Conservation (phyloP, 768 basidiomycete genomes). For the Tulasnella sp. region DNA sequence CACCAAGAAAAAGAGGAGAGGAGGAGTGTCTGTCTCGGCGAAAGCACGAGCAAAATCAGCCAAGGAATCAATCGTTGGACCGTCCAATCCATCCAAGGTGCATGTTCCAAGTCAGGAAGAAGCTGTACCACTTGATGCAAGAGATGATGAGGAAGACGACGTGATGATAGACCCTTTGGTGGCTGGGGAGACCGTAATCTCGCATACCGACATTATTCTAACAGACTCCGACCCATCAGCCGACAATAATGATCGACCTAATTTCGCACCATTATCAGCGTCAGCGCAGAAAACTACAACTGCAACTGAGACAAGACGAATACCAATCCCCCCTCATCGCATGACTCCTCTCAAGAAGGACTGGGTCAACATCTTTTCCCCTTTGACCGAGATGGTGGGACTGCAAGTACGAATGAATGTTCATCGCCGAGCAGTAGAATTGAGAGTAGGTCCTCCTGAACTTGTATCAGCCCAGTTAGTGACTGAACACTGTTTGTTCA, state of each 20-base stretch:
- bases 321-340: slow-evolving; percentile 89
- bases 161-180: not conserved
- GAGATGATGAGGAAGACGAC: slow-evolving; percentile 5
- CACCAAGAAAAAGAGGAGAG: no score
- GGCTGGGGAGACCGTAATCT: not conserved
- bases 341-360: slow-evolving; percentile 96
- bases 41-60: no score
- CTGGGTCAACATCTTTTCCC: slow-evolving; percentile 91
- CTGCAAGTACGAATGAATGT: slow-evolving; percentile 97
- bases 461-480: not conserved
- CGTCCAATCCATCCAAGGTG: no score
- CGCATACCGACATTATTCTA: not conserved
- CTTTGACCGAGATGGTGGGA: slow-evolving; percentile 85
- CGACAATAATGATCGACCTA: slow-evolving; percentile 3
- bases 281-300: slow-evolving; percentile 30
- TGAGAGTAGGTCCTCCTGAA: slow-evolving; percentile 49
- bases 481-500: slow-evolving; percentile 25
- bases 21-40: no score
- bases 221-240: not conserved
- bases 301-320: slow-evolving; percentile 66
- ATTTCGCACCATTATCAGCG: slow-evolving; percentile 57
- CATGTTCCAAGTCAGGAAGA: no score
- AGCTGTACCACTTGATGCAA: no score
- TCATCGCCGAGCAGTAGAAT: slow-evolving; percentile 76
- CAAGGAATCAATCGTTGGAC: no score